Evolutionary conservation across 2,329 filamentous ascomycete genomes (phyloP).

Genomic region (Pseudogymnoascus sp.): DNA sequence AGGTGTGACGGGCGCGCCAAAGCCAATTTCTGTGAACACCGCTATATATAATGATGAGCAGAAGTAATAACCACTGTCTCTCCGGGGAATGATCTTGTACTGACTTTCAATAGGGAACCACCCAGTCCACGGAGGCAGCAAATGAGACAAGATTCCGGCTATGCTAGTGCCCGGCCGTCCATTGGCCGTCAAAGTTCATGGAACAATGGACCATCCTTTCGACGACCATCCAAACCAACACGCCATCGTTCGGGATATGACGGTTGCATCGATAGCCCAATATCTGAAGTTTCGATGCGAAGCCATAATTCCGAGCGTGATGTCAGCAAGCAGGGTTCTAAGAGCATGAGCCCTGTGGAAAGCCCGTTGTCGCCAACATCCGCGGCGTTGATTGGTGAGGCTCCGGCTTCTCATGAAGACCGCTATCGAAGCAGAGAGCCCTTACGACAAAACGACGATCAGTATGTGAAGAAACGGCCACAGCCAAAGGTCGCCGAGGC

Average conservation of each 20-base stretch:
- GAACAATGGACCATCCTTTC: not conserved
- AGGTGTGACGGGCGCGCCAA: conserved; percentile 29
- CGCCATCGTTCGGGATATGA: not conserved
- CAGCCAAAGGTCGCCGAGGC: conserved; percentile 33
- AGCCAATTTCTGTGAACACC: conserved; percentile 19
- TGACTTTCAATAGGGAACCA: not conserved
- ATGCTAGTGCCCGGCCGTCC: conserved; percentile 22
- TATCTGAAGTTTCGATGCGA: conserved; percentile 1
- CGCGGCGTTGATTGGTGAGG: conserved; percentile 23
- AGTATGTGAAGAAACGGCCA: conserved; percentile 25
- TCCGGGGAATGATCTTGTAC: not conserved
- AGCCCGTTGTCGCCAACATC: conserved; percentile 23
- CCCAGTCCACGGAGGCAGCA: conserved; percentile 11
- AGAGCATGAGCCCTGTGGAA: not conserved
- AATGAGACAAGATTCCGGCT: conserved; percentile 24
- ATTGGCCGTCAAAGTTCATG: conserved; percentile 18
- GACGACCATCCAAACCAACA: not conserved
- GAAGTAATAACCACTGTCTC: not conserved
- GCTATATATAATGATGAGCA: not conserved
- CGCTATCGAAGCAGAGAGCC: conserved; percentile 17
- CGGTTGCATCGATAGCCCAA: not conserved
- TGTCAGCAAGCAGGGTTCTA: not conserved
- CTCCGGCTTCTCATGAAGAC: conserved; percentile 1
- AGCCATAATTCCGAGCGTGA: not conserved
- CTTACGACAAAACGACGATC: conserved; percentile 27